Evolutionary conservation across 495 filamentous ascomycete species (phyloP).

Genomic region (Evansstolkia leycettana): DNA sequence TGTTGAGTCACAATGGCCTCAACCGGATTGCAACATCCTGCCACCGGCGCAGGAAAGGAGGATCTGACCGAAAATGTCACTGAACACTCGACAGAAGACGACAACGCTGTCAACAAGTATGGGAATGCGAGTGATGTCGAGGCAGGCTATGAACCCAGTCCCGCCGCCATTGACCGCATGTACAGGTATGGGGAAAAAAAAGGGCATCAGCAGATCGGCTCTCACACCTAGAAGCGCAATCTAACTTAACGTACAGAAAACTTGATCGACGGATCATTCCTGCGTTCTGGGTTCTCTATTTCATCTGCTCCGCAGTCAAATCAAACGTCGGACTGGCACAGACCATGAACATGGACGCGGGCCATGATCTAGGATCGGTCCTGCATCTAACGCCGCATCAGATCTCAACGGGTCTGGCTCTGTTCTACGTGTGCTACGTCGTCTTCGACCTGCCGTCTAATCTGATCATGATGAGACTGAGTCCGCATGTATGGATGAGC

Average conservation of each 20-base stretch:
- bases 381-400: conserved; percentile 58
- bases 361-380: conserved; percentile 56
- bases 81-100: conserved; percentile 13
- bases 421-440: conserved; percentile 89
- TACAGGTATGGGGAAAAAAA: conserved; percentile 18
- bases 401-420: conserved; percentile 67
- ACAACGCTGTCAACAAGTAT: conserved; percentile 2
- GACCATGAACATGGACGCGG: conserved; percentile 64
- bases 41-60: conserved; percentile 9
- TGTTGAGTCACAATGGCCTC: no score
- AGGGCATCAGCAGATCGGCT: not conserved
- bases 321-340: conserved; percentile 85
- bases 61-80: conserved; percentile 10
- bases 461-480: conserved; percentile 73
- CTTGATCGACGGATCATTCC: conserved; percentile 77
- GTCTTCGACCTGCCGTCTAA: conserved; percentile 84
- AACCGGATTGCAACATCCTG: conserved; percentile 2
- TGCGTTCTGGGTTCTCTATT: conserved; percentile 89
- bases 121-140: conserved; percentile 11
- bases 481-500: conserved; percentile 86
- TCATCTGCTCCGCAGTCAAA: conserved; percentile 80
- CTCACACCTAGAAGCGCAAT: not conserved
- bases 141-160: conserved; percentile 14
- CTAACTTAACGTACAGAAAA: conserved; percentile 32
- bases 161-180: conserved; percentile 29